Percentiles rank a stretch among this genome's conserved stretches.
phyloP scores from a whole-genome alignment of 305 asterid species.

The Rubia balearica region DNA sequence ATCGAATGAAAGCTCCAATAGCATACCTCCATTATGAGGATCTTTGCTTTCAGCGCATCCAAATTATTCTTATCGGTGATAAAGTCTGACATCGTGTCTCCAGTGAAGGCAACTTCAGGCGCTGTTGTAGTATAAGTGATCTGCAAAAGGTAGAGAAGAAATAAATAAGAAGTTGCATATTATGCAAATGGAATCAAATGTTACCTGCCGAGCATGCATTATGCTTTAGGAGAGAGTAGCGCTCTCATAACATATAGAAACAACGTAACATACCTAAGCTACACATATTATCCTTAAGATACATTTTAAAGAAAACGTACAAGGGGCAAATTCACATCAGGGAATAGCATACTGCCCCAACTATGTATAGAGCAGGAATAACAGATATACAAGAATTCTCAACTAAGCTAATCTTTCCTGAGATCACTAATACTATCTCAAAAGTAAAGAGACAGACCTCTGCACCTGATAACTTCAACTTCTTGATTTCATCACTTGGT shows the following conservation, averaged over 20 bases:
- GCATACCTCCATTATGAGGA: constrained; percentile 85
- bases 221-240: not conserved
- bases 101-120: constrained; percentile 92
- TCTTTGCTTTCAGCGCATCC: constrained; percentile 72
- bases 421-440: not conserved
- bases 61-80: constrained; percentile 55
- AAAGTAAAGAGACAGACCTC: constrained; percentile 46
- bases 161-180: not conserved
- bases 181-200: not conserved
- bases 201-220: not conserved
- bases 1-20: constrained; percentile 9
- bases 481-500: constrained; percentile 59
- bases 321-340: not conserved
- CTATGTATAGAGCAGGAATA: not conserved
- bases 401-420: not conserved
- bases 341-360: not conserved
- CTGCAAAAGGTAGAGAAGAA: constrained; percentile 32
- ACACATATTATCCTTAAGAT: not conserved
- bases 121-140: constrained; percentile 56
- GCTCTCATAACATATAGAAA: not conserved
- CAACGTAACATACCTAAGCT: not conserved
- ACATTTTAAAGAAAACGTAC: not conserved
- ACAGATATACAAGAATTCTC: not conserved
- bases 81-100: constrained; percentile 94
- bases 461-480: constrained; percentile 65